Conservation (phyloP, 306 rosid genomes). For the Lathyrus aphaca region DNA sequence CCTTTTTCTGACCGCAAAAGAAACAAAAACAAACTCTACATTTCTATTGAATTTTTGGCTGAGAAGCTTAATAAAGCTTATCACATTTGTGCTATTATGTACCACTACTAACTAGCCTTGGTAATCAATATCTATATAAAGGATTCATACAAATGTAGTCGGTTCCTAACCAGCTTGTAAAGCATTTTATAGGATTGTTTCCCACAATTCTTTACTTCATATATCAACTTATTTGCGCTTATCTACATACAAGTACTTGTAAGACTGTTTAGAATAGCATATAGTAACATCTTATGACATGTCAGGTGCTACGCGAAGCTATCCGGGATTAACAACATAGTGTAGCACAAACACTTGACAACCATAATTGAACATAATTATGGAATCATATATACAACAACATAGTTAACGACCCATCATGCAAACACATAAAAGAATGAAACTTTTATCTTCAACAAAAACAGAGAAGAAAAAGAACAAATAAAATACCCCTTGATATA, state of each 20-base stretch:
- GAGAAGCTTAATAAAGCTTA: constrained; percentile 14
- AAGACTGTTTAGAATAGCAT: background rate
- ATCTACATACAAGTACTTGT: background rate
- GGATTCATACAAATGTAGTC: constrained; percentile 1
- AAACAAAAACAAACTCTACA: constrained; percentile 32
- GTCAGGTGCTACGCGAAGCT: background rate
- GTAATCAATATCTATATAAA: constrained; percentile 1
- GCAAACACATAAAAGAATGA: background rate
- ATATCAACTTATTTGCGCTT: background rate
- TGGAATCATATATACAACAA: constrained; percentile 14
- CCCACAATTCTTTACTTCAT: background rate
- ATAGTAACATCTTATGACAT: background rate
- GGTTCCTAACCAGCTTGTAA: constrained; percentile 21
- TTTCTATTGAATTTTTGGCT: background rate
- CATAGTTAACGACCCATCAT: constrained; percentile 12
- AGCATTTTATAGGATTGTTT: background rate
- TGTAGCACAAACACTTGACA: background rate
- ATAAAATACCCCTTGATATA: constrained; percentile 87
- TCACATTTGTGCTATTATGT: constrained; percentile 1
- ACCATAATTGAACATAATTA: constrained; percentile 19
- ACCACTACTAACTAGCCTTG: constrained; percentile 9
- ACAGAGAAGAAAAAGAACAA: background rate
- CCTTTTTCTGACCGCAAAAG: constrained; percentile 7
- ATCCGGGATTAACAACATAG: no score
- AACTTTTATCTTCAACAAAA: constrained; percentile 10